A percentile compares a stretch with the other conserved stretches of the same genome.
These are phyloP conservation scores for Eucalyptus cloeziana DNA, from an alignment of 345 rosid species.

Conservation along the genomic window DNA sequence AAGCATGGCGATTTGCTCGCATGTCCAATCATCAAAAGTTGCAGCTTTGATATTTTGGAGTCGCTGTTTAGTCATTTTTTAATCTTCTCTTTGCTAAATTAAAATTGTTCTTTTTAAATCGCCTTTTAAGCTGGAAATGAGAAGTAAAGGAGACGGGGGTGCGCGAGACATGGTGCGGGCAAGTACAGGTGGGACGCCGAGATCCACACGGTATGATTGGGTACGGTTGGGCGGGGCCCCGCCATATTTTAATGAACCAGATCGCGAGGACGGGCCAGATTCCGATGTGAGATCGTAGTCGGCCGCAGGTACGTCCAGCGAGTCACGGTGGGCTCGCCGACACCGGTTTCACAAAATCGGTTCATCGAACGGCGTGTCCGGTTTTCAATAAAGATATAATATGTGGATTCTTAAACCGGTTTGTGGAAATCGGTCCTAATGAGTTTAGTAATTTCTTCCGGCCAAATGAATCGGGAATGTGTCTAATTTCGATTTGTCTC, in stretches of 20 bases:
- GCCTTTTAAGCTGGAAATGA: neutral
- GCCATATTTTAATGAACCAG: neutral
- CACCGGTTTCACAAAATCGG: neutral
- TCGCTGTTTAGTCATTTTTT: neutral
- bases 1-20: neutral
- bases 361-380: neutral
- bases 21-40: neutral
- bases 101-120: neutral
- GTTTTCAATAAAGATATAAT: neutral
- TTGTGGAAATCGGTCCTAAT: neutral
- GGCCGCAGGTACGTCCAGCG: neutral
- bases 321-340: neutral
- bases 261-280: neutral
- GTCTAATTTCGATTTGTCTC: neutral
- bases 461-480: accelerated
- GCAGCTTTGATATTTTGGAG: neutral
- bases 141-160: neutral
- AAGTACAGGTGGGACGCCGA: neutral
- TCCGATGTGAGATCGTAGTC: neutral
- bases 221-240: no score
- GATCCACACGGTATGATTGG: neutral
- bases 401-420: neutral
- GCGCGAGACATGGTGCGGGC: neutral
- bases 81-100: neutral
- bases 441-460: neutral